Conservation (phyloP, 768 basidiomycete genomes). For the Boletus reticuloceps region DNA sequence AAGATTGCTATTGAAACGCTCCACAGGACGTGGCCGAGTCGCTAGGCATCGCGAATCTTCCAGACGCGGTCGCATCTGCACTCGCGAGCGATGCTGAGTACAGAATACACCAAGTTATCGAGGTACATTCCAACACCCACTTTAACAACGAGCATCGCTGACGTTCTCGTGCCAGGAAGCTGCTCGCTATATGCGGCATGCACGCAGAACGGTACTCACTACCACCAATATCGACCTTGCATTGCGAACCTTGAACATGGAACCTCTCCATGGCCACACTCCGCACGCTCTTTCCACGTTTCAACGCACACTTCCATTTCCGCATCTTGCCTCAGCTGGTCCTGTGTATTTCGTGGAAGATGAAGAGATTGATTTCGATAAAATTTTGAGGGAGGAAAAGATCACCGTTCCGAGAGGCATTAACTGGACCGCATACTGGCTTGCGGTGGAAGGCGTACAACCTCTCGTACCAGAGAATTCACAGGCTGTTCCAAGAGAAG, state of each 20-base stretch:
- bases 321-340: conserved; percentile 48
- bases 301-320: conserved; percentile 47
- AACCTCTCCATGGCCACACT: conserved; percentile 78
- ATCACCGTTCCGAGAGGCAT: conserved; percentile 77
- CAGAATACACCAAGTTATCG: conserved; percentile 90
- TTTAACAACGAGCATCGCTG: background rate
- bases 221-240: conserved; percentile 93
- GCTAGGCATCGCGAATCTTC: conserved; percentile 68
- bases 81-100: conserved; percentile 97
- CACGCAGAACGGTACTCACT: conserved; percentile 83
- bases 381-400: conserved; percentile 82
- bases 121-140: conserved; percentile 47
- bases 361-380: conserved; percentile 96
- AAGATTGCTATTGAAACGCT: conserved; percentile 7
- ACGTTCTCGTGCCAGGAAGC: conserved; percentile 57
- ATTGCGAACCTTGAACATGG: conserved; percentile 91
- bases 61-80: conserved; percentile 76
- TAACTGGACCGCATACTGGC: conserved; percentile 94
- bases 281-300: conserved; percentile 33
- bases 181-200: conserved; percentile 94
- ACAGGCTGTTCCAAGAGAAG: conserved; percentile 68
- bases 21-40: conserved; percentile 88
- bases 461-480: conserved; percentile 97
- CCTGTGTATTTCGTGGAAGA: conserved; percentile 95
- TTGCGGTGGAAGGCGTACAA: conserved; percentile 97